Evolutionary conservation across 176 grass and related monocot species (phyloP).

Genomic region (Saccharum officinarum): DNA sequence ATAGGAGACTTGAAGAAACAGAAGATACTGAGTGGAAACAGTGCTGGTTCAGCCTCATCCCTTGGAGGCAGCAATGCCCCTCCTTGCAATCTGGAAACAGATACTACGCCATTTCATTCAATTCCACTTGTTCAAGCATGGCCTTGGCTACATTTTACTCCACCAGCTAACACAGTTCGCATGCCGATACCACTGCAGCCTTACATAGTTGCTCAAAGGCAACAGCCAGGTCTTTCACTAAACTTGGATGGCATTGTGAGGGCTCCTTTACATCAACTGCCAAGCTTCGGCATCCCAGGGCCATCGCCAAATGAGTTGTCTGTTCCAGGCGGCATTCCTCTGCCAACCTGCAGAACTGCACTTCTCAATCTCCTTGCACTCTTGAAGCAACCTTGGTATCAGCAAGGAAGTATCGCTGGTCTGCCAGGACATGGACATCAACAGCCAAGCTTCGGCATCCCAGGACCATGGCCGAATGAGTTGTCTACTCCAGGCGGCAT

Average conservation of each 20-base stretch:
- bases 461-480: not conserved
- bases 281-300: constrained; percentile 5
- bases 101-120: not conserved
- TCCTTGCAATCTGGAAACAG: not conserved
- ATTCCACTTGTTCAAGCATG: not conserved
- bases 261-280: not conserved
- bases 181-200: not conserved
- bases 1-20: constrained; percentile 19
- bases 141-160: not conserved
- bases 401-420: not conserved
- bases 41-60: not conserved
- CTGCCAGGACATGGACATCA: not conserved
- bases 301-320: not conserved
- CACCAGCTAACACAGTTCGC: not conserved
- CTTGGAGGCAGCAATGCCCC: not conserved
- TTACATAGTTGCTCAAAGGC: not conserved
- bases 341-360: not conserved
- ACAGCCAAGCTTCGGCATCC: not conserved
- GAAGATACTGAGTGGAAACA: not conserved
- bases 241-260: not conserved
- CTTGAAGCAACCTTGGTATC: not conserved
- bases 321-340: not conserved
- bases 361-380: not conserved
- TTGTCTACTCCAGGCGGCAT: not conserved
- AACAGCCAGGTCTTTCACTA: not conserved